A percentile compares a stretch with the other conserved stretches of the same genome.
Conservation (phyloP, 257 asterid species). For the Echites panduratus region DNA sequence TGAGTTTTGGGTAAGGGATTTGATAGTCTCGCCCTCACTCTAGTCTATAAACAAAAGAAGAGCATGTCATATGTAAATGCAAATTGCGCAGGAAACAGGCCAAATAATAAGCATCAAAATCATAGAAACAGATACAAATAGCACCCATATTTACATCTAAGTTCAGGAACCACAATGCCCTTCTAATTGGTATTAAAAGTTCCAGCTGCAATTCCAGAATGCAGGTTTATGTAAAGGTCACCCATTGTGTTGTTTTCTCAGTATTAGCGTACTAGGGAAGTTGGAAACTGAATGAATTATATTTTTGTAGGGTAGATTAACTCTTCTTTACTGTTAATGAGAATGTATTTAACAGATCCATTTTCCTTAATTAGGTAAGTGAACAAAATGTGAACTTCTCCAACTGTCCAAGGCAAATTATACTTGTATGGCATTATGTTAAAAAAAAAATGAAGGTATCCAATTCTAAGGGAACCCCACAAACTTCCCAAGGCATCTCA, state of each 20-base stretch:
- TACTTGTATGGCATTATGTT: not conserved
- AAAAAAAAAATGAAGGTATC: not conserved
- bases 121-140: not conserved
- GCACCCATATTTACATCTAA: not conserved
- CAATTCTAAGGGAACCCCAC: not conserved
- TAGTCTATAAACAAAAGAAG: slow-evolving; percentile 26
- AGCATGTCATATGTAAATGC: slow-evolving; percentile 5
- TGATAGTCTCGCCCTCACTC: slow-evolving; percentile 57
- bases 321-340: not conserved
- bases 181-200: not conserved
- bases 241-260: not conserved
- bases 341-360: not conserved
- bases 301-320: not conserved
- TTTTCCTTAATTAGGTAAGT: not conserved
- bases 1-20: slow-evolving; percentile 60
- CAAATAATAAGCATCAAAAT: slow-evolving; percentile 4
- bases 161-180: not conserved
- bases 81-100: not conserved
- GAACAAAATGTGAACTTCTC: not conserved
- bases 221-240: not conserved
- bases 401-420: not conserved
- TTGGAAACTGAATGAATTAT: not conserved
- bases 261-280: not conserved
- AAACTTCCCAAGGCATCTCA: not conserved
- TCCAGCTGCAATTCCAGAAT: not conserved